phyloP scores from a whole-genome alignment of 2,329 filamentous ascomycete genomes.

The Eutypa lata region DNA sequence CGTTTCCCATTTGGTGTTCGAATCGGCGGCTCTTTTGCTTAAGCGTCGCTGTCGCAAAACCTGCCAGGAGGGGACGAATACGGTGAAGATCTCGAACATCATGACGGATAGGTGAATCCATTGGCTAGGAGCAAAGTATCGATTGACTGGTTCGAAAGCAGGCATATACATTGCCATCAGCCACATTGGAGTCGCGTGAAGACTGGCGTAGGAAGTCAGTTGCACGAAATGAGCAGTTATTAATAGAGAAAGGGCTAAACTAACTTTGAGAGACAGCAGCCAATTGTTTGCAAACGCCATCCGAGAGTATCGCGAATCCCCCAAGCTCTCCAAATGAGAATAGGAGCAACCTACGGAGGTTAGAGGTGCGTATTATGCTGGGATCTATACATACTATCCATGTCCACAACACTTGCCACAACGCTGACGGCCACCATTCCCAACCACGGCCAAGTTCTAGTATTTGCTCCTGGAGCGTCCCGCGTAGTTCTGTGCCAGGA shows the following conservation, averaged over 20 bases:
- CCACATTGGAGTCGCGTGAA: conserved; percentile 56
- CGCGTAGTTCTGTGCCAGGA: conserved; percentile 31
- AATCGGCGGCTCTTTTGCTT: conserved; percentile 18
- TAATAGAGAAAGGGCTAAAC: conserved; percentile 3
- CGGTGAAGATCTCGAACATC: conserved; percentile 52
- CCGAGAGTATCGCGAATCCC: conserved; percentile 54
- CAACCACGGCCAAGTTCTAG: conserved; percentile 45
- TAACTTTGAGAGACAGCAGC: conserved; percentile 30
- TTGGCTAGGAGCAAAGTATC: conserved; percentile 48
- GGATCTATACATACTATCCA: conserved; percentile 36
- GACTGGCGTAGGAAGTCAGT: conserved; percentile 29
- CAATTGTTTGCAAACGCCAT: conserved; percentile 54
- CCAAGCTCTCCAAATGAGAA: conserved; percentile 49
- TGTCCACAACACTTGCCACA: conserved; percentile 55
- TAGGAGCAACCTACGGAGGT: conserved; percentile 40
- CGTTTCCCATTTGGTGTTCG: conserved; percentile 29
- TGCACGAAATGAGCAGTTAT: conserved; percentile 5
- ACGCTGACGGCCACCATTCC: conserved; percentile 58
- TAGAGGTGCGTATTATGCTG: neutral
- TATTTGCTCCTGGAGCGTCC: conserved; percentile 37
- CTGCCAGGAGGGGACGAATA: conserved; percentile 45
- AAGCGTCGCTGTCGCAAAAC: conserved; percentile 23
- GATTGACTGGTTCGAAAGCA: conserved; percentile 39
- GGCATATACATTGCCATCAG: conserved; percentile 44
- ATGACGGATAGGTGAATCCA: conserved; percentile 52